These are phyloP conservation scores for Balansia obtecta DNA, from an alignment of 2,329 filamentous ascomycete genomes.

Conservation along the genomic window DNA sequence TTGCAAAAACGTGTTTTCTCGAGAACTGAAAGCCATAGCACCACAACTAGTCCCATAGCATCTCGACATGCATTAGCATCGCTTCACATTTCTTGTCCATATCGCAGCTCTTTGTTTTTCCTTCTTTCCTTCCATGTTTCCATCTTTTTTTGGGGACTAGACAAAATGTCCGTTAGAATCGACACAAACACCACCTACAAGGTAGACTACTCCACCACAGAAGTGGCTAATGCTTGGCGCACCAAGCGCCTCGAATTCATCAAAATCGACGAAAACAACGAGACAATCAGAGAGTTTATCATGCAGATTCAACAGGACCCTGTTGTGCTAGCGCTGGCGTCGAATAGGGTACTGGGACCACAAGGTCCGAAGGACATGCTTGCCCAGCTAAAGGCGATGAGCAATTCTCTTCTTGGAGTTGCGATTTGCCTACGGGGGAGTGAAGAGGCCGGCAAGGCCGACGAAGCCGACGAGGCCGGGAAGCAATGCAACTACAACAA, in stretches of 20 bases:
- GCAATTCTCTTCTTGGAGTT: conserved; percentile 11
- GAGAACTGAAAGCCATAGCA: too few relatives aligned
- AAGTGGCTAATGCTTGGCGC: conserved; percentile 8
- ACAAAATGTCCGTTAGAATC: not conserved
- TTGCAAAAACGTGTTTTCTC: too few relatives aligned
- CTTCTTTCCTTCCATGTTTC: not conserved
- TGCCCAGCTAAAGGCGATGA: conserved; percentile 4
- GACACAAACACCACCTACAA: not conserved
- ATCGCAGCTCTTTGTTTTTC: not conserved
- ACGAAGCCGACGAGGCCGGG: not conserved
- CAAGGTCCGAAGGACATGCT: conserved; percentile 8
- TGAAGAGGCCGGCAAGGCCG: conserved; percentile 3
- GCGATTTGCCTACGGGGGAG: conserved; percentile 10
- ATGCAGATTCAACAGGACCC: conserved; percentile 8
- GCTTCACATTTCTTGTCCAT: too few relatives aligned
- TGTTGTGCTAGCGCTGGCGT: conserved; percentile 7
- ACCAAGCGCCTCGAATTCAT: conserved; percentile 10
- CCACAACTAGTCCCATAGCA: too few relatives aligned
- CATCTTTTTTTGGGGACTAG: not conserved
- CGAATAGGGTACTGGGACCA: conserved; percentile 5
- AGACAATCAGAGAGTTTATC: conserved; percentile 8
- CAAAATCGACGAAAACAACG: conserved; percentile 9
- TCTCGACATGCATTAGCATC: too few relatives aligned
- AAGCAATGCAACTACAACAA: not conserved
- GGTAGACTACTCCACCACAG: conserved; percentile 2